Evolutionary conservation across 345 rosid species (phyloP), one percentile per base, ranked within the genome.

Genomic region (Eucalyptus cloeziana): DNA sequence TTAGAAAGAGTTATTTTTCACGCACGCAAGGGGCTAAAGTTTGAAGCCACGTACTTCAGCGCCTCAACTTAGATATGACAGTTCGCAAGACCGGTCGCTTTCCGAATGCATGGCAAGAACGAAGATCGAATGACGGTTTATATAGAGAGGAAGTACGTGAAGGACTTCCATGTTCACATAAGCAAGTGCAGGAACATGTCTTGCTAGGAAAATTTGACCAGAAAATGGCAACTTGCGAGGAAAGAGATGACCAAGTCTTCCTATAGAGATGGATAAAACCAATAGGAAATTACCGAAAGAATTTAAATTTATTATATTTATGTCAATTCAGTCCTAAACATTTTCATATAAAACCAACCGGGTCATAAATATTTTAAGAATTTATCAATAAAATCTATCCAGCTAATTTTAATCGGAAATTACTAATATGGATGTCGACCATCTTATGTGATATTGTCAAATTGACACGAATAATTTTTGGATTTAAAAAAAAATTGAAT

Each of bases 381-480:
- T 49, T 10, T 49, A 13, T 49, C 14, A 13, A 13, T 49, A 49
- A 11, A 12, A 49, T 49, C 13, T 49, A 11, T 49, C 14, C 4
- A 4, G 1, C 13, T 13, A 49, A 56, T 22, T 8, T 24, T 56
- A 2, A 8, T 21, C 10, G 1, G 10, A 56, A 54, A 54, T 54
- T 22, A 2, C 3, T 54, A 8, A 21, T 2, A 8, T 22, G 9
- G 12, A 54, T 1, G 19, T 8, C 4, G 5, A 7, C 8, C 13
- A 11, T 49, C 13, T 22, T 54, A 22, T 0, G 11, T 54, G 3
- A 56, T 0, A 56, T 2, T 4, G 0, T 3, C 1, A 2, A 11
- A 8, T 8, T 56, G 27, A 9, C 3, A 10, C 44, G 8, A 43
- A 43, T 43, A 11, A 10, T 49, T 49, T 49, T 49, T 49, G 49